These are phyloP conservation scores for Ajuga chamaepitys DNA, from an alignment of 257 asterid species.

Conservation along the genomic window DNA sequence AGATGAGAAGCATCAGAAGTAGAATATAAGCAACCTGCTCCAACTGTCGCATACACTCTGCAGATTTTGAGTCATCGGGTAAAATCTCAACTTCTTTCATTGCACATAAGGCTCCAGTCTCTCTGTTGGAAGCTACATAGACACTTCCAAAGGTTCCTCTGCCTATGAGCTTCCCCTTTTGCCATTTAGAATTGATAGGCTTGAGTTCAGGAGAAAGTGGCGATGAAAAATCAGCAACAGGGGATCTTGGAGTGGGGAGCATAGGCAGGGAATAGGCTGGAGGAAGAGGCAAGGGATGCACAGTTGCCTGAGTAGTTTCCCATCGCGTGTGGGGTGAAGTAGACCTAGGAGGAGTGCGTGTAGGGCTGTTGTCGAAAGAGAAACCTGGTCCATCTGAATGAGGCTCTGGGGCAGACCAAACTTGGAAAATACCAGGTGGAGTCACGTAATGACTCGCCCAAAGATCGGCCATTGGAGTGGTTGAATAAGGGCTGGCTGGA, in stretches of 20 bases:
- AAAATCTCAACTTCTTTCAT: slow-evolving; percentile 92
- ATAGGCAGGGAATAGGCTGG: slow-evolving; percentile 31
- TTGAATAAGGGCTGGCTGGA: slow-evolving; percentile 61
- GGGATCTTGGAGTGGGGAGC: slow-evolving; percentile 7
- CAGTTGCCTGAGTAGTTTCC: slow-evolving; percentile 49
- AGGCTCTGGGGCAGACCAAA: slow-evolving; percentile 69
- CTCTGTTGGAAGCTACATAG: slow-evolving; percentile 85
- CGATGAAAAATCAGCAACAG: not conserved
- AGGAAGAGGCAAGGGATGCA: slow-evolving; percentile 82
- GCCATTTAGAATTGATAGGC: slow-evolving; percentile 64
- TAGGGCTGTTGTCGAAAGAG: slow-evolving; percentile 23
- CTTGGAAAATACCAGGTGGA: slow-evolving; percentile 49
- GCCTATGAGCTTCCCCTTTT: slow-evolving; percentile 85
- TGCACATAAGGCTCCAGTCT: slow-evolving; percentile 93
- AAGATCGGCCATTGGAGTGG: slow-evolving; percentile 38
- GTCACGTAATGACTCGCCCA: slow-evolving; percentile 24
- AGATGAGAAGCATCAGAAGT: not conserved
- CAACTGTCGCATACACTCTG: slow-evolving; percentile 74
- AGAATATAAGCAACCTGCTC: slow-evolving; percentile 50
- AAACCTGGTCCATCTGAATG: slow-evolving; percentile 28
- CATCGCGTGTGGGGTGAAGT: slow-evolving; percentile 21
- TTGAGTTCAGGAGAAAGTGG: slow-evolving; percentile 35
- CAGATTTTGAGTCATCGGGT: slow-evolving; percentile 73
- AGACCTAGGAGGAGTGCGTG: slow-evolving; percentile 10
- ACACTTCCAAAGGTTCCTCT: slow-evolving; percentile 92